Evolutionary conservation across 1,284 basidiomycete species (phyloP).

Genomic region (Peniophora sp.): DNA sequence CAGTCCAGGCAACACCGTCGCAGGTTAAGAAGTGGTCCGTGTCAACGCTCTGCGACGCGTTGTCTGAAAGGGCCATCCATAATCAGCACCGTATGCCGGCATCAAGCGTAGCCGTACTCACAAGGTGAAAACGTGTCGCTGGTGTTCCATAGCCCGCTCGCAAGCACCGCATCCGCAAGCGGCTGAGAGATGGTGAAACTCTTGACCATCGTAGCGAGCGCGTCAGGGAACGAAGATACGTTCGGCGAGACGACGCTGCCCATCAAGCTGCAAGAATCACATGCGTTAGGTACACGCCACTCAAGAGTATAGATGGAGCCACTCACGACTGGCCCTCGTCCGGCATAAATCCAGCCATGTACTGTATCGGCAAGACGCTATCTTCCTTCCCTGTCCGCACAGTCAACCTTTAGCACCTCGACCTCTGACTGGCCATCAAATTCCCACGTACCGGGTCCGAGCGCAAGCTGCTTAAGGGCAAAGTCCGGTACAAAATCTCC

Average conservation of each 20-base stretch:
- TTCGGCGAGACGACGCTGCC: background rate
- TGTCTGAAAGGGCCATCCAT: background rate
- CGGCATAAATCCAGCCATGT: background rate
- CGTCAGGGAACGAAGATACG: background rate
- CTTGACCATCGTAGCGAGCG: background rate
- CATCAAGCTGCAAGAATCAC: background rate
- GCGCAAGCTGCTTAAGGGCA: background rate
- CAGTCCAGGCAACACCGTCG: background rate
- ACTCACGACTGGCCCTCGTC: background rate
- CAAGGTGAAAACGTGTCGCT: background rate
- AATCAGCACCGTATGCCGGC: background rate
- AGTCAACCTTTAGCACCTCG: too few relatives aligned
- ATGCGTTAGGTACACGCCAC: background rate
- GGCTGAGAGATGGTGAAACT: background rate
- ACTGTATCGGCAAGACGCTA: background rate
- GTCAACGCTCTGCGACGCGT: background rate
- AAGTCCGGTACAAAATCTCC: conserved; percentile 16
- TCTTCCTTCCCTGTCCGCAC: too few relatives aligned
- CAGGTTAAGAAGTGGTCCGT: background rate
- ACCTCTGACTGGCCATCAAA: too few relatives aligned
- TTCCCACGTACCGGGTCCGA: too few relatives aligned
- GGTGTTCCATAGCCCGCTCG: background rate
- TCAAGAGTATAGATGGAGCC: background rate
- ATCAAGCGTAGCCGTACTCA: background rate
- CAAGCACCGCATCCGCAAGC: background rate